phyloP scores from a whole-genome alignment of 1,284 basidiomycete species.

The Psilocybe mexicana region DNA sequence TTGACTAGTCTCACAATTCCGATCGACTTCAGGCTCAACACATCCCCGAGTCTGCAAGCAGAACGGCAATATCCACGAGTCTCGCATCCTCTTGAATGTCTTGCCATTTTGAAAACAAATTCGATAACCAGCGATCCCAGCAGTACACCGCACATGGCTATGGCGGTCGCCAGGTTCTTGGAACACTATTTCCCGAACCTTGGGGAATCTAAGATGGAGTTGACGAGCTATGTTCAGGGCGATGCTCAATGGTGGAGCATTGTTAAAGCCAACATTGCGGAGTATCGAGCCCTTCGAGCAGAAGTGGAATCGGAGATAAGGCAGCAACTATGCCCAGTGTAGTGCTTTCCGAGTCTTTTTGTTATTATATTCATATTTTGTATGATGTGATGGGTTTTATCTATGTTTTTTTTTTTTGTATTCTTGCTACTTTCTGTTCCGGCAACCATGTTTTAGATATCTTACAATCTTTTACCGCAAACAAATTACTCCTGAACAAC shows the following conservation, averaged over 20 bases:
- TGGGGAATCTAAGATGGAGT: not conserved
- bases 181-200: conserved; percentile 12
- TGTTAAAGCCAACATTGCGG: conserved; percentile 2
- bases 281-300: conserved; percentile 3
- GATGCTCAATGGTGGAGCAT: conserved; percentile 10
- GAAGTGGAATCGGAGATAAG: not conserved
- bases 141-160: conserved; percentile 1
- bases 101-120: conserved; percentile 2
- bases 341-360: no score
- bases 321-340: no score
- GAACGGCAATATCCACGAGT: not conserved
- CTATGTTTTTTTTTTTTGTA: no score
- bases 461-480: no score
- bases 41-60: not conserved
- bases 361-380: no score
- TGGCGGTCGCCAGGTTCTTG: conserved; percentile 9
- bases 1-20: conserved; percentile 3
- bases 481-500: no score
- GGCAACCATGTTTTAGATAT: no score
- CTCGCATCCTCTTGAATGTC: not conserved
- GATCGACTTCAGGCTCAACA: conserved; percentile 8
- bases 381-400: no score
- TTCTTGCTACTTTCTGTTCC: no score
- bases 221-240: not conserved
- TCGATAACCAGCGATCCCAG: not conserved